Percentiles rank a stretch among this genome's conserved stretches.
phyloP scores from a whole-genome alignment of 352 stramenopile genomes.

The Thraustochytrium striatum region DNA sequence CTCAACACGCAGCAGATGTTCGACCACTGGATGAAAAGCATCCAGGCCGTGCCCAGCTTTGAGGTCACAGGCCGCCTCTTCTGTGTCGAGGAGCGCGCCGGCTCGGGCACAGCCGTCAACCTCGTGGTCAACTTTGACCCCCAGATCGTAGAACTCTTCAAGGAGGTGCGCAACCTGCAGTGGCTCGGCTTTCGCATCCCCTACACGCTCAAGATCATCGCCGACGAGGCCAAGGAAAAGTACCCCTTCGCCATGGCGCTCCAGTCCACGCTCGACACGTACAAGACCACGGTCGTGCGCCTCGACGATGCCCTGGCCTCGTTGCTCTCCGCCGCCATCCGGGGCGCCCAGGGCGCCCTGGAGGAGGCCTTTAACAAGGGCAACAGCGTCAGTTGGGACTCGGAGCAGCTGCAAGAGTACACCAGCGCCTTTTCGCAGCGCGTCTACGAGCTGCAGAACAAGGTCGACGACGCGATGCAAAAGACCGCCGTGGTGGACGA shows the following conservation, averaged over 20 bases:
- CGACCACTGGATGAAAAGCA: constrained; percentile 49
- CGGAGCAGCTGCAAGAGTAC: constrained; percentile 53
- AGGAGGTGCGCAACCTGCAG: constrained; percentile 96
- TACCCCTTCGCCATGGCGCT: constrained; percentile 96
- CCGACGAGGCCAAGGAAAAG: constrained; percentile 91
- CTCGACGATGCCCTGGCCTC: constrained; percentile 40
- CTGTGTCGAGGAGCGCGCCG: background rate
- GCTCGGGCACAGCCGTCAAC: background rate
- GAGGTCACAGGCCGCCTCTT: constrained; percentile 67
- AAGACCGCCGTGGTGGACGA: constrained; percentile 86
- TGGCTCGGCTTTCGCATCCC: constrained; percentile 95
- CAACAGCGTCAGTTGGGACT: constrained; percentile 26
- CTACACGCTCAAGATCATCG: constrained; percentile 88
- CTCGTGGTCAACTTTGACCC: constrained; percentile 87
- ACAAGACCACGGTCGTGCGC: constrained; percentile 64
- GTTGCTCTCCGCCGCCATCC: constrained; percentile 33
- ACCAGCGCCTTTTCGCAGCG: constrained; percentile 74
- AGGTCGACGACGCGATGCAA: constrained; percentile 89
- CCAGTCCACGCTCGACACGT: constrained; percentile 90
- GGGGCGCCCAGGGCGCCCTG: constrained; percentile 35
- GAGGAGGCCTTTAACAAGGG: constrained; percentile 50
- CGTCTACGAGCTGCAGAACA: constrained; percentile 93
- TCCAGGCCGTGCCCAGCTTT: constrained; percentile 70
- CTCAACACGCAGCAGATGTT: constrained; percentile 48
- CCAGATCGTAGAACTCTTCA: constrained; percentile 94